Conservation (phyloP, 441 rosid species). For the Francoa sonchifolia region DNA sequence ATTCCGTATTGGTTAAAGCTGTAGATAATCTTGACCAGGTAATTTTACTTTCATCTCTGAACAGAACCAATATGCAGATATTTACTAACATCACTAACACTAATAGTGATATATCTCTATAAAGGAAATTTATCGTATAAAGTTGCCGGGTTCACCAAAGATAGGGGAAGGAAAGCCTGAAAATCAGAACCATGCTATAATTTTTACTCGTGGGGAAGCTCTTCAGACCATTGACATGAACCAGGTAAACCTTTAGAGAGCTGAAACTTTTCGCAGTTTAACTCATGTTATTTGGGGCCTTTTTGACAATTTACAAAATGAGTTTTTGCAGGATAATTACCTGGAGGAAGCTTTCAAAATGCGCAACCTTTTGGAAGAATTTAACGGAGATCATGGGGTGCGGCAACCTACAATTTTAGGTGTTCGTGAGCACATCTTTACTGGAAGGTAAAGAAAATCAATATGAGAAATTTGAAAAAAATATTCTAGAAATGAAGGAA, state of each 20-base stretch:
- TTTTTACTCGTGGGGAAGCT: too few species aligned
- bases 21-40: slow-evolving; percentile 93
- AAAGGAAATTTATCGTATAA: slow-evolving; percentile 88
- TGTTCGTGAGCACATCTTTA: slow-evolving; percentile 89
- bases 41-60: slow-evolving; percentile 11
- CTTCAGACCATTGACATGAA: slow-evolving; percentile 97
- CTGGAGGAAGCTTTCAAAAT: slow-evolving; percentile 95
- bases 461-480: too few species aligned
- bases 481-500: too few species aligned
- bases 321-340: slow-evolving; percentile 65
- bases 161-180: slow-evolving; percentile 94
- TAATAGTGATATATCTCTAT: too few species aligned
- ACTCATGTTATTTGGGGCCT: not conserved
- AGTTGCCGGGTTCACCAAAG: slow-evolving; percentile 74
- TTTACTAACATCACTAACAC: too few species aligned
- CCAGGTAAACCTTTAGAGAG: slow-evolving; percentile 37
- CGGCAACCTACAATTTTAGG: slow-evolving; percentile 86
- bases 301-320: slow-evolving; percentile 4
- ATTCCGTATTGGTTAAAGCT: slow-evolving; percentile 87
- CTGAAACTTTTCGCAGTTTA: not conserved
- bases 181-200: slow-evolving; percentile 89
- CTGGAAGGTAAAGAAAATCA: slow-evolving; percentile 79
- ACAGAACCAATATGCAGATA: slow-evolving; percentile 7
- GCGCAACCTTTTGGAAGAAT: slow-evolving; percentile 91
- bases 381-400: slow-evolving; percentile 87